Conservation (phyloP, 2,329 filamentous ascomycete species). For the Sphaerulina vaccinii region DNA sequence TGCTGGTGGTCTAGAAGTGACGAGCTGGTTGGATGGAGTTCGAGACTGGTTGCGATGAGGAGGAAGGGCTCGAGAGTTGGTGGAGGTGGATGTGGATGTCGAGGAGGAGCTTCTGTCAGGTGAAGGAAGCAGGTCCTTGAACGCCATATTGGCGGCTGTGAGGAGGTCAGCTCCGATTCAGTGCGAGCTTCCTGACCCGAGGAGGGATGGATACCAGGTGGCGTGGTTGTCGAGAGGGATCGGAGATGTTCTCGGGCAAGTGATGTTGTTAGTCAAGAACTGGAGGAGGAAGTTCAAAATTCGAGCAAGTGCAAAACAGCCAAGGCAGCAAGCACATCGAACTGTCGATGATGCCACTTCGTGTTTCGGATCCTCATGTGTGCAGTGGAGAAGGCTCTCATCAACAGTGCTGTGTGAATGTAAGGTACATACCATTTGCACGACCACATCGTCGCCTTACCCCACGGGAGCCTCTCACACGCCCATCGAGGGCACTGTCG, state of each 20-base stretch:
- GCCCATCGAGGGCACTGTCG: neutral
- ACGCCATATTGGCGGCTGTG: slow-evolving; percentile 2
- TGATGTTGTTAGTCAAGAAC: neutral
- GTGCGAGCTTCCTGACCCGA: neutral
- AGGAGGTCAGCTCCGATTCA: neutral
- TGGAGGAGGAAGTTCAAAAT: neutral
- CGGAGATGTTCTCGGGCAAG: too few relatives aligned
- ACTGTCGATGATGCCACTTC: too few relatives aligned
- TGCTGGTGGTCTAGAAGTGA: neutral
- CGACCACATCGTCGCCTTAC: neutral
- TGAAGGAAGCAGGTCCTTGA: slow-evolving; percentile 8
- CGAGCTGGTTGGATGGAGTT: neutral
- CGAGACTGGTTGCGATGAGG: neutral
- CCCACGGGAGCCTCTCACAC: too few relatives aligned
- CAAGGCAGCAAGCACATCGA: neutral
- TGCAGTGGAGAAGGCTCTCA: neutral
- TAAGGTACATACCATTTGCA: neutral
- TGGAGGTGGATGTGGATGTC: neutral
- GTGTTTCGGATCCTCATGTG: too few relatives aligned
- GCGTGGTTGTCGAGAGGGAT: neutral
- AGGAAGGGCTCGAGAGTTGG: neutral
- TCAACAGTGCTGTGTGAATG: neutral
- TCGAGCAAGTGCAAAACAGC: neutral
- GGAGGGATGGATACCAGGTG: neutral
- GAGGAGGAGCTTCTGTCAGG: neutral